phyloP scores from a whole-genome alignment of 352 stramenopile species.

The Pythium coloratum region DNA sequence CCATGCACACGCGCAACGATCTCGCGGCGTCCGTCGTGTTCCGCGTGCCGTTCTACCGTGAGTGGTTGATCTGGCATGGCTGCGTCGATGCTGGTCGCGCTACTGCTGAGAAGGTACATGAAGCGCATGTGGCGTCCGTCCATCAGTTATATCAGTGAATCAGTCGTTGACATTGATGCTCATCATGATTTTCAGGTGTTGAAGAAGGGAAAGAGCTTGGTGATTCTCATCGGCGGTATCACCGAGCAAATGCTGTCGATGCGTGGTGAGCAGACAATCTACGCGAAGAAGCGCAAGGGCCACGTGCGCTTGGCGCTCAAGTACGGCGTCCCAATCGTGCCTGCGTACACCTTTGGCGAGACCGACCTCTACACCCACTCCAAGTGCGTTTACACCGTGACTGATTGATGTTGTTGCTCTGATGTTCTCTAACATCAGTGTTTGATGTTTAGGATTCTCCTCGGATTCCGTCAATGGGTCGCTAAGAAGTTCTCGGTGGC shows the following conservation, averaged over 20 bases:
- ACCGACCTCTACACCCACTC: slow-evolving; percentile 85
- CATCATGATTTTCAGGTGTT: slow-evolving; percentile 31
- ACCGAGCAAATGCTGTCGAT: slow-evolving; percentile 83
- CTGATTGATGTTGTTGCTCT: neutral
- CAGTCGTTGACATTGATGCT: neutral
- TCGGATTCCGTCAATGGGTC: slow-evolving; percentile 71
- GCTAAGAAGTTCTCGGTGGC: slow-evolving; percentile 67
- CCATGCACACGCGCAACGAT: slow-evolving; percentile 59
- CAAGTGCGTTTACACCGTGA: slow-evolving; percentile 32
- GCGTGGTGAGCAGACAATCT: slow-evolving; percentile 69
- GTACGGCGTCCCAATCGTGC: slow-evolving; percentile 74
- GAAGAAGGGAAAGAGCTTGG: slow-evolving; percentile 65
- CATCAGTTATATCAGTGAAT: neutral
- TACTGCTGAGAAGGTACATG: slow-evolving; percentile 43
- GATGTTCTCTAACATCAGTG: neutral
- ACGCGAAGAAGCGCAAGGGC: slow-evolving; percentile 82
- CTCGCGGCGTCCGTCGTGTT: slow-evolving; percentile 79
- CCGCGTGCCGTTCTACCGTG: slow-evolving; percentile 69
- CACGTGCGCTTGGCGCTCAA: slow-evolving; percentile 76
- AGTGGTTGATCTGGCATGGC: slow-evolving; percentile 76
- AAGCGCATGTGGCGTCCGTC: neutral
- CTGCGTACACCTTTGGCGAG: slow-evolving; percentile 80
- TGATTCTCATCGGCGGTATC: slow-evolving; percentile 82
- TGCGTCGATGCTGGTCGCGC: slow-evolving; percentile 70
- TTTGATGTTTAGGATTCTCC: slow-evolving; percentile 38